A percentile compares a stretch with the other conserved stretches of the same genome.
phyloP scores from a whole-genome alignment of 352 stramenopile genomes.

The Phytophthora agathidicida region DNA sequence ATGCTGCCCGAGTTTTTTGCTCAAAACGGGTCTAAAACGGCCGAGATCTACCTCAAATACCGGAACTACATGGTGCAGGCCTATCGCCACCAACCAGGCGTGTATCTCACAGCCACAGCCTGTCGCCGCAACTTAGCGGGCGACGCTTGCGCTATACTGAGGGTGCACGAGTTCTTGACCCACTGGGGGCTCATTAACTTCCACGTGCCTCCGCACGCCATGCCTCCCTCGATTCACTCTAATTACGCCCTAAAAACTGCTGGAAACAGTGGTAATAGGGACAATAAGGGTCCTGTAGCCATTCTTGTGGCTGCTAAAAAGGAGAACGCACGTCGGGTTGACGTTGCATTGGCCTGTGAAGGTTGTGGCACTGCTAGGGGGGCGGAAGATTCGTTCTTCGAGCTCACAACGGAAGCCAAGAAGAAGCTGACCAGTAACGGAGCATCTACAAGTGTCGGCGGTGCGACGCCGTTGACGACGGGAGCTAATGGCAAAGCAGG shows the following conservation, averaged over 20 bases:
- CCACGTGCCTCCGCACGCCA: slow-evolving; percentile 75
- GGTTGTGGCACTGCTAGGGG: slow-evolving; percentile 49
- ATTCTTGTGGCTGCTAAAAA: slow-evolving; percentile 43
- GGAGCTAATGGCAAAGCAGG: slow-evolving; percentile 19
- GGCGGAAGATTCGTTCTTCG: slow-evolving; percentile 46
- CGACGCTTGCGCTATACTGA: slow-evolving; percentile 82
- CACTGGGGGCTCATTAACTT: slow-evolving; percentile 91
- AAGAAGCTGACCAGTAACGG: slow-evolving; percentile 41
- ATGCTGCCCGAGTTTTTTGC: slow-evolving; percentile 87
- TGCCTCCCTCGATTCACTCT: slow-evolving; percentile 55
- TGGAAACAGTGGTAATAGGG: background rate
- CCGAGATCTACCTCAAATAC: slow-evolving; percentile 84
- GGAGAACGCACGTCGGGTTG: slow-evolving; percentile 24
- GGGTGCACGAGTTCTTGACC: slow-evolving; percentile 86
- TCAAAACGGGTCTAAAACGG: slow-evolving; percentile 33
- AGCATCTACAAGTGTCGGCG: slow-evolving; percentile 13
- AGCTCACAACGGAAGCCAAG: slow-evolving; percentile 68
- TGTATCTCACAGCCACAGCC: slow-evolving; percentile 85
- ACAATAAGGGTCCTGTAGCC: slow-evolving; percentile 15
- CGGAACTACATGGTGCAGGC: slow-evolving; percentile 89
- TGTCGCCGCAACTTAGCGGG: slow-evolving; percentile 82
- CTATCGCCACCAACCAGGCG: slow-evolving; percentile 77
- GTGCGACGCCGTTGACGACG: slow-evolving; percentile 1
- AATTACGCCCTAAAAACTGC: slow-evolving; percentile 55
- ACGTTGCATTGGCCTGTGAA: slow-evolving; percentile 46